These are phyloP conservation scores for Coniochaeta sp. DNA, from an alignment of 2,329 filamentous ascomycete genomes.

Conservation along the genomic window DNA sequence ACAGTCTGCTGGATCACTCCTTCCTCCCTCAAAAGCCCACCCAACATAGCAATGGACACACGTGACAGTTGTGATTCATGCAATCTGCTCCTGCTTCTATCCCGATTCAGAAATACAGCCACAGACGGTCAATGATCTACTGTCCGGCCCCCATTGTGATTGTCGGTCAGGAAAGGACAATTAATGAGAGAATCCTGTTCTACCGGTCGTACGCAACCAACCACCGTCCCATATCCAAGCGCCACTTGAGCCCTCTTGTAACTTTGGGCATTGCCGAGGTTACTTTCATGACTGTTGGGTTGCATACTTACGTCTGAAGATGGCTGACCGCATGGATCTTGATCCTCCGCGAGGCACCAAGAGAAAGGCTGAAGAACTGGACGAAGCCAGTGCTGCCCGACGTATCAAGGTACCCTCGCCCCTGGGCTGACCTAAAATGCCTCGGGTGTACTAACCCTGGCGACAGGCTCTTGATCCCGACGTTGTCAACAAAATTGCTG, in stretches of 20 bases:
- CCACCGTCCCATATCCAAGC: not conserved
- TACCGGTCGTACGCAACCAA: not conserved
- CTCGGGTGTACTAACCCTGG: slow-evolving; percentile 4
- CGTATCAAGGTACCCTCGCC: slow-evolving; percentile 7
- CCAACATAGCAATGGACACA: not conserved
- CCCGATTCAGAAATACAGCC: not conserved
- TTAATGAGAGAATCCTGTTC: not conserved
- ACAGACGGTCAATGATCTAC: not conserved
- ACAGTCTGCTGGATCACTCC: not conserved
- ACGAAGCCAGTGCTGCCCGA: slow-evolving; percentile 1
- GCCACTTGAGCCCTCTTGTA: not conserved
- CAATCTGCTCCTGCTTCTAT: not conserved
- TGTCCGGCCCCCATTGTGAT: not conserved
- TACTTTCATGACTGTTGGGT: not conserved
- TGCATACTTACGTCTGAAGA: not conserved
- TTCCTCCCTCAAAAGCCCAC: not conserved
- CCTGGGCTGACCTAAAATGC: not conserved
- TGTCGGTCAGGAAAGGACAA: not conserved
- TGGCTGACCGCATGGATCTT: slow-evolving; percentile 23
- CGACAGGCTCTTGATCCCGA: slow-evolving; percentile 74
- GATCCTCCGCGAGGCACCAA: slow-evolving; percentile 26
- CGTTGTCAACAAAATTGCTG: slow-evolving; percentile 97
- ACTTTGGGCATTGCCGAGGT: not conserved
- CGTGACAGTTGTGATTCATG: not conserved
- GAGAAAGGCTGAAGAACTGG: slow-evolving; percentile 10